Base-by-base conservation (phyloP, 1,284 basidiomycete species). In the Tilletia setariae region DNA sequence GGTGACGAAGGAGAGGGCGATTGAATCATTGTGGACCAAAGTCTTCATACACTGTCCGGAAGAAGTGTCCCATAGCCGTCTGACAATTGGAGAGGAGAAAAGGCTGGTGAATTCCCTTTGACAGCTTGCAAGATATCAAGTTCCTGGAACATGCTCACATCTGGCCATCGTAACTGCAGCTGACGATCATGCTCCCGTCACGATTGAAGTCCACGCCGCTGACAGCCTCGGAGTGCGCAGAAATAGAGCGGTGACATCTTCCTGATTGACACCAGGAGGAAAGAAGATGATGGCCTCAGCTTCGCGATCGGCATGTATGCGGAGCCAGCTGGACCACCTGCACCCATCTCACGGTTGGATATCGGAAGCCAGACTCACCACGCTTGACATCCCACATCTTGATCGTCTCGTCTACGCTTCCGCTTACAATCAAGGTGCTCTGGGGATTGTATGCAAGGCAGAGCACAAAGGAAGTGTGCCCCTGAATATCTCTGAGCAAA, bases 41-140 rank as follows among this genome's bases (percentile, higher is more conserved):
- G 96, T 98, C 83, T 95, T 98, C 51, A 99, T 86, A 84, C 96
- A 99, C 83, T 98, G 94, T 1, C 94, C 96, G 0, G 93, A 94
- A 67, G 93, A 90, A 0, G 92, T 90, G 79, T 98, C 94, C 96
- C 96, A 99, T 0, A 82, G 63, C 0, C 80, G 73, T 11, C 71
- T 72, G 32, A 25, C 35, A 16, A 19, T 28, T 46, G 47, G 43
- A 42, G 2, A 0, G 0, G 59, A 53, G 4, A 13, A 44, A 19
- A 44, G 43, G 9, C 43, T 44, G 43, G 9, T 8, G 47, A 23
- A 49, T 19, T 42, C 67, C 68, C 67, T 72, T 65, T 4, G 42
- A 42, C 68, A 66, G 44, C 23, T 61, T 30, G 15, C 42, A 51
- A 68, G 32, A 40, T 23, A 43, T 49, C 28, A 47, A n/a, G n/a